Base-by-base conservation (phyloP, 2,329 filamentous ascomycete genomes). In the Hyphodiscus sp. region DNA sequence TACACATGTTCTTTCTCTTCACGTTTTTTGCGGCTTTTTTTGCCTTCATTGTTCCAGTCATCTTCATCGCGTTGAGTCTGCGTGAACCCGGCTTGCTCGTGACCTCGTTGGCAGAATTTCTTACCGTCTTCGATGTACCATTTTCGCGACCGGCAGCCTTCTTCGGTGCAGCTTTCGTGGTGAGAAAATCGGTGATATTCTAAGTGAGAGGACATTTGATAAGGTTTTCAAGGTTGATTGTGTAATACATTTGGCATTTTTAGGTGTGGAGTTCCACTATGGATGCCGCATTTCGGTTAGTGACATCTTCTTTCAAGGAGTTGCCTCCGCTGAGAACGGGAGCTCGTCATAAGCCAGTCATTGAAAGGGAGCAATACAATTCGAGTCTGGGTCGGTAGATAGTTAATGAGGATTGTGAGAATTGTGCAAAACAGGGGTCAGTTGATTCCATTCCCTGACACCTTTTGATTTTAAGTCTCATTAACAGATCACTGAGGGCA, bases 61-160 rank as follows among this genome's bases (percentile, higher is more conserved):
- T 89, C 86, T 55, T 86, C 82, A 58, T 90, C 86, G 64, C 75
- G 72, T 65, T 76, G 72, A 10, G 75, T 70, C 72, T 76, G 72
- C 41, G 65, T 66, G 56, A 67, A 66, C 42, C 61, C 60, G 62
- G 79, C 76, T 68, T 84, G 82, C 58, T 81, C 76, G 69, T 87
- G 84, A 45, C 83, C 84, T 63, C 81, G 76, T 57, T 79, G 75
- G 68, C 84, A 87, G 62, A 83, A 86, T 65, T 78, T 80, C 59
- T 79, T 80, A 2, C 83, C 83, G 65, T 83, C 81, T 55, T 82
- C 77, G 26, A 81, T 74, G 60, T 81, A 78, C 60, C 80, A 82
- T 54, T 75, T 75, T 41, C 70, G 73, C 47, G 83, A 81, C 51
- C 81, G 79, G 65, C 83, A 87, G 62, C 80, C 79, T 57, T 81